These are phyloP conservation scores for Rhazya stricta DNA, from an alignment of 257 asterid genomes.

Conservation along the genomic window DNA sequence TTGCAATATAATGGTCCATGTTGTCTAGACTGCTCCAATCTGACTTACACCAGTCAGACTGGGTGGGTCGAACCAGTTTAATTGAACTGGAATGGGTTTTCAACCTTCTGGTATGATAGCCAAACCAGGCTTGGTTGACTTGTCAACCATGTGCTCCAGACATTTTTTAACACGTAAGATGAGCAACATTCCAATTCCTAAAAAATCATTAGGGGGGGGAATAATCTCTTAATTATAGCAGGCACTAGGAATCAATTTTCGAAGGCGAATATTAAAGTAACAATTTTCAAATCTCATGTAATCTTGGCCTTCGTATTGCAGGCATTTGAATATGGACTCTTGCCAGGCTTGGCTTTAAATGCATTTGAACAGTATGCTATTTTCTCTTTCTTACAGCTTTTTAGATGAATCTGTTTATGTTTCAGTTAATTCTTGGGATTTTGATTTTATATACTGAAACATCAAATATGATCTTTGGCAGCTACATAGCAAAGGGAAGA, in stretches of 20 bases:
- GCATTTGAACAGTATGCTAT: constrained; percentile 79
- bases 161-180: too few species aligned
- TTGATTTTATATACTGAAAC: neutral
- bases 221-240: too few species aligned
- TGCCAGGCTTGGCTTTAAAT: constrained; percentile 81
- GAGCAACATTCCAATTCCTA: too few species aligned
- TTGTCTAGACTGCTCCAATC: neutral
- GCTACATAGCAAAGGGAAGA: constrained; percentile 79
- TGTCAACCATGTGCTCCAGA: too few species aligned
- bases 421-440: constrained; percentile 1
- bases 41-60: neutral
- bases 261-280: too few species aligned
- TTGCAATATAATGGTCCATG: neutral
- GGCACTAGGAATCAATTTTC: too few species aligned
- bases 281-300: constrained; percentile 5
- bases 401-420: neutral
- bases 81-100: neutral
- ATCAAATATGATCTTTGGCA: constrained; percentile 27
- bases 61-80: neutral
- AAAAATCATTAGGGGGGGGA: too few species aligned
- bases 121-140: too few species aligned
- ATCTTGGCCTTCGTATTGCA: constrained; percentile 33
- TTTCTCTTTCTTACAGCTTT: neutral
- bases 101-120: too few species aligned
- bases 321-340: constrained; percentile 92